These are phyloP conservation scores for Euphorbia lathyris DNA, from an alignment of 345 rosid species.

Conservation along the genomic window DNA sequence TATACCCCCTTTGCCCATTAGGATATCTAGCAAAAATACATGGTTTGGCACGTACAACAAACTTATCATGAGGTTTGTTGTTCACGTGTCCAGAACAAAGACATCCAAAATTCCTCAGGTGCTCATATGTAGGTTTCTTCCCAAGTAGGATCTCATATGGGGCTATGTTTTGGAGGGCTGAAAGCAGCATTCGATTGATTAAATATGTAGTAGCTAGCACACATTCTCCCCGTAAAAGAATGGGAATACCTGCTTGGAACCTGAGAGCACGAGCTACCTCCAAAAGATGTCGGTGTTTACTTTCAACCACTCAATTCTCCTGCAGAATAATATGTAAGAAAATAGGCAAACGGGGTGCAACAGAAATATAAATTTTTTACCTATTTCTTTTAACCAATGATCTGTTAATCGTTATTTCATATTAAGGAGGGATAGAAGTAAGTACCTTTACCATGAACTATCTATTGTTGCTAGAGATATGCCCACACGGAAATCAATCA, in stretches of 20 bases:
- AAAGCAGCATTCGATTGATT: background rate
- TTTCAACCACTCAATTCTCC: background rate
- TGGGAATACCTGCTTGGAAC: background rate
- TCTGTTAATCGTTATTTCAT: too few relatives aligned
- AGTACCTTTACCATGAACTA: too few relatives aligned
- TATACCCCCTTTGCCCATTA: background rate
- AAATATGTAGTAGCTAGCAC: background rate
- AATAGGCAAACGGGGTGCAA: too few relatives aligned
- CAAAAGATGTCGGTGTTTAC: background rate
- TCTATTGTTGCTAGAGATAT: too few relatives aligned
- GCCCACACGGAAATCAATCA: too few relatives aligned
- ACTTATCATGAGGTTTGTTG: background rate
- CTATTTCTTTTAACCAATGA: too few relatives aligned
- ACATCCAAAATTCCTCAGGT: too few relatives aligned
- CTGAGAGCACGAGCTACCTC: background rate
- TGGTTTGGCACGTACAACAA: background rate
- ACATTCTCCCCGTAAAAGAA: background rate
- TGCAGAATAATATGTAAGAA: too few relatives aligned
- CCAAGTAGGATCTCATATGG: too few relatives aligned
- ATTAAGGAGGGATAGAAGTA: too few relatives aligned
- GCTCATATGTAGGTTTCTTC: too few relatives aligned
- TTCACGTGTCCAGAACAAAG: background rate
- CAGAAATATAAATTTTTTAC: too few relatives aligned
- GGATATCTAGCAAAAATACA: conserved; percentile 1
- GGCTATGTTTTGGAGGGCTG: background rate